Evolutionary conservation across 257 asterid species (phyloP).

Genomic region (Paraleonurus japonicus): DNA sequence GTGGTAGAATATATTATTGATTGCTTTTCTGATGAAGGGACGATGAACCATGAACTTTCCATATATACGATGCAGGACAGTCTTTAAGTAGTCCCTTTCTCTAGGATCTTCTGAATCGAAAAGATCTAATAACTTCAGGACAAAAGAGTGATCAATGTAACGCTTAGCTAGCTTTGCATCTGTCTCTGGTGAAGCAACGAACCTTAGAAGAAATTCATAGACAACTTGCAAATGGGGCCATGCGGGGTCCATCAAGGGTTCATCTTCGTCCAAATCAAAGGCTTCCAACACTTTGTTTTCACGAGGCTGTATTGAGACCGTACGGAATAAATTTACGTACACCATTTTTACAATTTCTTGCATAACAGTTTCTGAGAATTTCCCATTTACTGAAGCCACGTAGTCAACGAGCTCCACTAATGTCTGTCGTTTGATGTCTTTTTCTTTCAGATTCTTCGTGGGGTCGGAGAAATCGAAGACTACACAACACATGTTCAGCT

Average conservation of each 20-base stretch:
- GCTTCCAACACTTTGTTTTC: conserved; percentile 54
- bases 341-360: conserved; percentile 57
- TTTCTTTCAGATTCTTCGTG: conserved; percentile 53
- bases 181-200: conserved; percentile 69
- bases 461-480: conserved; percentile 65
- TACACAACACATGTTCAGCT: conserved; percentile 53
- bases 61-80: conserved; percentile 60
- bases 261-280: conserved; percentile 67
- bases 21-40: conserved; percentile 60
- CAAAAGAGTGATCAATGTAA: conserved; percentile 63
- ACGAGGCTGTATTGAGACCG: conserved; percentile 56
- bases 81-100: conserved; percentile 64
- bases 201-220: conserved; percentile 62
- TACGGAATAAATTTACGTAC: conserved; percentile 48
- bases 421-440: conserved; percentile 63
- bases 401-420: conserved; percentile 62
- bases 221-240: conserved; percentile 72
- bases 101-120: conserved; percentile 73
- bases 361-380: conserved; percentile 53
- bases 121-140: conserved; percentile 52
- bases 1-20: conserved; percentile 57
- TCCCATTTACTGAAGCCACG: conserved; percentile 47
- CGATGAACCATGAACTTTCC: conserved; percentile 80
- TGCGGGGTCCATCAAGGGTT: conserved; percentile 64
- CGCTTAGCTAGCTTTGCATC: conserved; percentile 72